Percentiles rank a stretch among this genome's conserved stretches.
Conservation (phyloP, 2,329 filamentous ascomycete species). For the Cryphonectria radicalis region DNA sequence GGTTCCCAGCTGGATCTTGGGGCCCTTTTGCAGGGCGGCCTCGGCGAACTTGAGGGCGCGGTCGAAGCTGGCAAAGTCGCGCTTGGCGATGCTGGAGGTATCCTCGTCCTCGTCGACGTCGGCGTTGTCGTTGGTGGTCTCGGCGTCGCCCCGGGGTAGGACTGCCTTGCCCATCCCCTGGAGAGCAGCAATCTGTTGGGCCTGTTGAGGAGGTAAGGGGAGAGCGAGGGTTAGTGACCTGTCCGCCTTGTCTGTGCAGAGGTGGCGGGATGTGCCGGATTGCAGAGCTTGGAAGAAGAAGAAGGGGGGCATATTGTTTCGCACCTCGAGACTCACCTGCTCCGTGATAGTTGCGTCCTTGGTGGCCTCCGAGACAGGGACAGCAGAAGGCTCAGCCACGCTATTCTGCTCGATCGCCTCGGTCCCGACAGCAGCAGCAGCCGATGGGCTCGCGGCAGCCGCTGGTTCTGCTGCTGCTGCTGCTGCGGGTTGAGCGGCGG, state of each 20-base stretch:
- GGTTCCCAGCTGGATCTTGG: conserved; percentile 54
- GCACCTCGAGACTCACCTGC: conserved; percentile 38
- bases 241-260: conserved; percentile 21
- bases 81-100: conserved; percentile 43
- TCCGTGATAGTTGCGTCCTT: conserved; percentile 41
- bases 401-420: conserved; percentile 26
- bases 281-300: neutral
- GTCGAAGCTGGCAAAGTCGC: conserved; percentile 53
- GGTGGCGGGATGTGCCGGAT: neutral
- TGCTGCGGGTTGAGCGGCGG: conserved; percentile 34
- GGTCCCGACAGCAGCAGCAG: conserved; percentile 25
- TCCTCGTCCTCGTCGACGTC: conserved; percentile 41
- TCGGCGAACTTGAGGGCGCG: conserved; percentile 52
- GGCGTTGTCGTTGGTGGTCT: conserved; percentile 39
- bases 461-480: conserved; percentile 33
- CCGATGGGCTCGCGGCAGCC: conserved; percentile 32
- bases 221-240: neutral
- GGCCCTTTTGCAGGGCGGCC: conserved; percentile 49
- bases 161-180: conserved; percentile 56
- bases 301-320: too few species aligned
- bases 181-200: conserved; percentile 47
- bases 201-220: conserved; percentile 33
- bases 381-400: conserved; percentile 6
- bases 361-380: conserved; percentile 26
- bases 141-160: conserved; percentile 42